These are phyloP conservation scores for Pseudogymnoascus sp. DNA, from an alignment of 2,329 filamentous ascomycete genomes.

Conservation along the genomic window DNA sequence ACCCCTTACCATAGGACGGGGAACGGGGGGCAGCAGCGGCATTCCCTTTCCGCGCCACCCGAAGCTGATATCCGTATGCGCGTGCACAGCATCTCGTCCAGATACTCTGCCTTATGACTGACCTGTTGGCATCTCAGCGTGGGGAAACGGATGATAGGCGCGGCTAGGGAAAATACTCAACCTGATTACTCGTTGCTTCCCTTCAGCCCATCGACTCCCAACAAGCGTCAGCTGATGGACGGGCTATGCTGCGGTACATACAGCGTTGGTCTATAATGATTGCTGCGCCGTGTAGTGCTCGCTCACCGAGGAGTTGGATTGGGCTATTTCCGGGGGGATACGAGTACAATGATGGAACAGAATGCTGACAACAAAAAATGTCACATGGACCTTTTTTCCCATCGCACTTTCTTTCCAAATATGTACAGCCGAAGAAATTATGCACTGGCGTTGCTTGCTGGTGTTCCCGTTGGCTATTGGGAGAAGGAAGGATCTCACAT, in stretches of 20 bases:
- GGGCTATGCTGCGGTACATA: not conserved
- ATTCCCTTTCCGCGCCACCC: not conserved
- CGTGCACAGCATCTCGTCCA: constrained; percentile 1
- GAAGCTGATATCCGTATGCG: not conserved
- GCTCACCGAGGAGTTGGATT: not conserved
- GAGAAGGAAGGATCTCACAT: not conserved
- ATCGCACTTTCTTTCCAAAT: constrained; percentile 1
- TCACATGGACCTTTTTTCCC: not conserved
- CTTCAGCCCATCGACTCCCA: constrained; percentile 1
- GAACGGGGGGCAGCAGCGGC: not conserved
- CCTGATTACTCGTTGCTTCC: not conserved
- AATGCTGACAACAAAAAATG: not conserved
- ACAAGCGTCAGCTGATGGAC: constrained; percentile 1
- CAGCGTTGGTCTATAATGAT: not conserved
- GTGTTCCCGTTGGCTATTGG: not conserved
- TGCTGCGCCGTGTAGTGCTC: not conserved
- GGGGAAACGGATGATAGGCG: constrained; percentile 3
- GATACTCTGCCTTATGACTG: not conserved
- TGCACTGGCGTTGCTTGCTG: not conserved
- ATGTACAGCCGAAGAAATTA: not conserved
- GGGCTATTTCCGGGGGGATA: not conserved
- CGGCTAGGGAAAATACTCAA: not conserved
- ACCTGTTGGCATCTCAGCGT: not conserved
- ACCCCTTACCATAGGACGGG: constrained; percentile 1
- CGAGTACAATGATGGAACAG: not conserved